Evolutionary conservation across 164 flowering plant genomes (phyloP), one percentile per base, ranked within the genome.

Genomic region (Brasenia schreberi): DNA sequence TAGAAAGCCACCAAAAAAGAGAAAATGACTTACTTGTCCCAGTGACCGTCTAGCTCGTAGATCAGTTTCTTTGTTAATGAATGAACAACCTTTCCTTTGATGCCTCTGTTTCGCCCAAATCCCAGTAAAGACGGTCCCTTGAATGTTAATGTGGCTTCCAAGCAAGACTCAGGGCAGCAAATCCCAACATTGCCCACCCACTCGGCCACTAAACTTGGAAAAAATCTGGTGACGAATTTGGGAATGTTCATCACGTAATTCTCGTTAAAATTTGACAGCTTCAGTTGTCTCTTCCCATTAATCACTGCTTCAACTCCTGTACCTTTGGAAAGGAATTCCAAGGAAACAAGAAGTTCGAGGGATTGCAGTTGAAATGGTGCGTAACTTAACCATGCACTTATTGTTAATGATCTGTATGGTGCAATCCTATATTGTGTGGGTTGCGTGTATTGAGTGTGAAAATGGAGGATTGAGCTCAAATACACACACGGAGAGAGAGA

Each of bases 101-200:
- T 56, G 2, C 83, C 75, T 71, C 84, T 76, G 19, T 65, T 77
- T 27, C 63, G 12, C 18, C 11, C 33, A 23, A 61, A 61, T 23
- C 63, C 63, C 4, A 61, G 33, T 7, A 49, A 1, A 49, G 56
- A 49, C 56, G 6, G 56, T 49, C 56, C 56, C 56, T 49, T 49
- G 56, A 9, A 49, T 9, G 63, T 5, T 18, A 61, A 9, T 7
- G 10, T 61, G 19, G 63, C 63, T 7, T 18, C 63, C 7, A 61
- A 88, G 62, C 83, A 86, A 11, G 83, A 81, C 73, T 90, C 88
- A 65, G 71, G 70, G 70, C 98, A 93, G 3, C 58, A 59, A 58
- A 93, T 77, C 64, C 65, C 78, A 4, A 85, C 85, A 33, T 76
- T 75, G 4, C 98, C 98, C n/a, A 73, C 71, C 96, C 97, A 90